A percentile compares a stretch with the other conserved stretches of the same genome.
Evolutionary conservation across 306 rosid species (phyloP).

Genomic region (Phaseolus lunatus): DNA sequence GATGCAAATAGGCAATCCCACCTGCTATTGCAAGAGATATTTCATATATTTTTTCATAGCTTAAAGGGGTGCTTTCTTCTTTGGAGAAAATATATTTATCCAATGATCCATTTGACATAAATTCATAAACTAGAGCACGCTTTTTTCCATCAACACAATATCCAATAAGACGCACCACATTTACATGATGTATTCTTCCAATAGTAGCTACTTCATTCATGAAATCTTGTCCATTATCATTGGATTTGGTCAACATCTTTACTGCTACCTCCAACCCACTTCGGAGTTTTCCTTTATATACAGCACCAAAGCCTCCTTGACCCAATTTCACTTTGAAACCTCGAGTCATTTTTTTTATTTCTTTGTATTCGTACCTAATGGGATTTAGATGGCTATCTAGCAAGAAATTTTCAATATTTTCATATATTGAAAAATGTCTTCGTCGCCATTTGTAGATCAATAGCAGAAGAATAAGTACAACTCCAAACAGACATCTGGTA

Average conservation of each 20-base stretch:
- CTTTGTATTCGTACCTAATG: neutral
- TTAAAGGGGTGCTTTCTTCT: neutral
- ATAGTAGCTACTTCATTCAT: neutral
- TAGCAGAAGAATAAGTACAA: neutral
- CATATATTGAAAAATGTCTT: constrained; percentile 38
- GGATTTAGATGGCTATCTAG: neutral
- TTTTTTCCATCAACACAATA: neutral
- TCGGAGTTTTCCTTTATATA: neutral
- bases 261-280: neutral
- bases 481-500: constrained; percentile 14
- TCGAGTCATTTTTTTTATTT: neutral
- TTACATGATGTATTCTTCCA: neutral
- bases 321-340: constrained; percentile 1
- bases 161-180: neutral
- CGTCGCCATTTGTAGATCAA: constrained; percentile 38
- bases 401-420: neutral
- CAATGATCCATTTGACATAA: neutral
- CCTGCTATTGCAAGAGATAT: neutral
- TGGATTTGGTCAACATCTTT: neutral
- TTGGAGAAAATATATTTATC: constrained; percentile 3
- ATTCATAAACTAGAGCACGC: neutral
- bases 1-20: constrained; percentile 5
- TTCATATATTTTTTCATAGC: neutral
- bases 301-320: neutral
- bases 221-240: neutral